Evolutionary conservation across 345 rosid species (phyloP), one percentile per base, ranked within the genome.

Genomic region (Hypericum androsaemum): DNA sequence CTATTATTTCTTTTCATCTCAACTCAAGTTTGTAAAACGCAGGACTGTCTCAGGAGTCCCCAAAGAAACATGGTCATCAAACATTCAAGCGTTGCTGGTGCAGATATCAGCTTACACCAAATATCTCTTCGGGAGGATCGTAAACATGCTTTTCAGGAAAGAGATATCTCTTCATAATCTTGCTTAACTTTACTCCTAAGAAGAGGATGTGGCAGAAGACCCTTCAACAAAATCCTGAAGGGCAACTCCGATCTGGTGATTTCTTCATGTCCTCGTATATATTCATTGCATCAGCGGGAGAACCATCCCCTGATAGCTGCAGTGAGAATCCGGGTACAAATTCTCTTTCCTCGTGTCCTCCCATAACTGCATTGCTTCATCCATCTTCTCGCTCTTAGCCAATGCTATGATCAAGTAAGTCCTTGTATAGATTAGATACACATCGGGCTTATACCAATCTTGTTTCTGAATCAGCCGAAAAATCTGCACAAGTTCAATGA

Each of bases 51-150:
- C n/a, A n/a, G n/a, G n/a, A n/a, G n/a, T n/a, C n/a, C n/a, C n/a
- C n/a, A n/a, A n/a, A n/a, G n/a, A n/a, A n/a, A n/a, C n/a, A n/a
- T n/a, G n/a, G n/a, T n/a, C n/a, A n/a, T n/a, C n/a, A n/a, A n/a
- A n/a, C n/a, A n/a, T n/a, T n/a, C n/a, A n/a, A n/a, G n/a, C n/a
- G n/a, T n/a, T 22, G 32, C 32, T 7, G 6, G 32, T 50, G 49
- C 66, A 67, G 32, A 74, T 76, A 64, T 84, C 78, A 86, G 43
- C 50, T 72, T 59, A 64, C 65, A 10, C 96, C 89, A 59, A 90
- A 90, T 60, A 81, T 82, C 77, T 88, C 96, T 69, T 88, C 89
- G 0, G 95, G 96, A 54, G 96, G 88, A 72, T 87, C 95, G 68
- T 84, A 87, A 49, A 88, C 67, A 73, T 82, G 84, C 55, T 84